Conservation (phyloP, 1,284 basidiomycete genomes). For the Tylopilus orsonianus region DNA sequence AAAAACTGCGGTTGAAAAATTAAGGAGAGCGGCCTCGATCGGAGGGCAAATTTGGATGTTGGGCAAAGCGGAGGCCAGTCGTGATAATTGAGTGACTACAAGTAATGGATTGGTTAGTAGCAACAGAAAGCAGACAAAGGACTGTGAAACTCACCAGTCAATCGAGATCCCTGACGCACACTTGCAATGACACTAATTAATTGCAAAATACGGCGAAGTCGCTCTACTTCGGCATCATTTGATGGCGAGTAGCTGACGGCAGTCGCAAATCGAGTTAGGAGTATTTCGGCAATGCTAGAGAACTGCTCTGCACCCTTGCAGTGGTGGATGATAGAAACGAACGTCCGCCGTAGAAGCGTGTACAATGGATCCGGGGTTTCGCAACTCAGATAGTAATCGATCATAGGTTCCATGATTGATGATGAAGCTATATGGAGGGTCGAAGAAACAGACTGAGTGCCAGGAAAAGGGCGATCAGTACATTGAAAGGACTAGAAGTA, state of each 20-base stretch:
- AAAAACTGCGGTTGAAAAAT: slow-evolving; percentile 50
- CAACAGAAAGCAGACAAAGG: neutral
- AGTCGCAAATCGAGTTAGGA: slow-evolving; percentile 40
- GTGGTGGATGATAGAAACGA: slow-evolving; percentile 82
- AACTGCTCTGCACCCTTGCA: slow-evolving; percentile 69
- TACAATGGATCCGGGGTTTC: slow-evolving; percentile 46
- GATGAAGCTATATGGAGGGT: slow-evolving; percentile 77
- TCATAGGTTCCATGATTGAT: slow-evolving; percentile 58
- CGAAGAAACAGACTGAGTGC: slow-evolving; percentile 66
- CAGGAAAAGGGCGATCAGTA: slow-evolving; percentile 2
- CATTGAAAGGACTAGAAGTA: neutral
- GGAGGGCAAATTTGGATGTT: slow-evolving; percentile 38
- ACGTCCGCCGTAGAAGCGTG: slow-evolving; percentile 62
- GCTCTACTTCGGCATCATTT: slow-evolving; percentile 25
- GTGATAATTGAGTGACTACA: slow-evolving; percentile 49
- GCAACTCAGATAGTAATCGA: slow-evolving; percentile 51
- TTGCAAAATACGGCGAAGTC: slow-evolving; percentile 43
- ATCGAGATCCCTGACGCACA: slow-evolving; percentile 64
- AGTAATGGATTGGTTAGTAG: neutral
- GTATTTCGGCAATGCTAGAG: slow-evolving; percentile 53
- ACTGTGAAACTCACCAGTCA: slow-evolving; percentile 47
- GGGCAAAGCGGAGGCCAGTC: slow-evolving; percentile 44
- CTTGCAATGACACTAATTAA: slow-evolving; percentile 52
- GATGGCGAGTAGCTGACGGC: slow-evolving; percentile 12
- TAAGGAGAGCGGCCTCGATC: slow-evolving; percentile 46